Evolutionary conservation across 176 grass and related monocot genomes (phyloP).

Genomic region (Tuctoria greenei): DNA sequence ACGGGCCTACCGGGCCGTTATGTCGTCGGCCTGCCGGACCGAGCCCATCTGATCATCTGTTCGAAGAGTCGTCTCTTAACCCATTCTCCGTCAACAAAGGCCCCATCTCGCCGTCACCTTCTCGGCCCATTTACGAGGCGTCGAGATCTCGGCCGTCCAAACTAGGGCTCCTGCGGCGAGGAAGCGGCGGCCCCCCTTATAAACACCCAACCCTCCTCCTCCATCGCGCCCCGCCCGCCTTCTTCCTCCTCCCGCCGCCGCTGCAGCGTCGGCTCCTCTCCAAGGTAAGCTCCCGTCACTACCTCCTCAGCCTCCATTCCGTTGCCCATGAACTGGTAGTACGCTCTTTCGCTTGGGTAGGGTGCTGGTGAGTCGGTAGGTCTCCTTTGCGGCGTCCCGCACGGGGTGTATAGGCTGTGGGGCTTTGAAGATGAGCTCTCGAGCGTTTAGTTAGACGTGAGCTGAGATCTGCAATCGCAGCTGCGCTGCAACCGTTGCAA

Average conservation of each 20-base stretch:
- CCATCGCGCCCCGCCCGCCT: not conserved
- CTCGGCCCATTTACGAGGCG: not conserved
- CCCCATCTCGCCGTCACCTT: not conserved
- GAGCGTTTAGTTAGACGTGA: not conserved
- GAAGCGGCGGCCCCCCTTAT: conserved; percentile 3
- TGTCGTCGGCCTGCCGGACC: not conserved
- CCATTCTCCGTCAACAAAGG: not conserved
- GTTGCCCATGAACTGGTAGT: not conserved
- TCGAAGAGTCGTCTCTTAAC: not conserved
- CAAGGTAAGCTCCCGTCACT: not conserved
- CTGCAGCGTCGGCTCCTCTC: not conserved
- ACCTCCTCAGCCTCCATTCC: not conserved
- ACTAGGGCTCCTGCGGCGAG: conserved; percentile 1
- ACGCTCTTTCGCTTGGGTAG: not conserved
- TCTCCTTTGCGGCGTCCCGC: too few relatives aligned
- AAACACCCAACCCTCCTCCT: not conserved
- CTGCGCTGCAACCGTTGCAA: not conserved
- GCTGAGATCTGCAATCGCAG: not conserved
- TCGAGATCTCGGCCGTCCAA: conserved; percentile 27
- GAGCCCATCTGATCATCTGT: not conserved
- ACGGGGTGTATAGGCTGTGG: not conserved
- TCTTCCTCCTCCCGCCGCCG: not conserved
- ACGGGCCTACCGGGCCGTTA: not conserved
- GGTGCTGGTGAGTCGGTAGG: not conserved
- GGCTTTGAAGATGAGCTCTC: not conserved